Conservation (phyloP, 331 rosid species). For the Acacia concinna region DNA sequence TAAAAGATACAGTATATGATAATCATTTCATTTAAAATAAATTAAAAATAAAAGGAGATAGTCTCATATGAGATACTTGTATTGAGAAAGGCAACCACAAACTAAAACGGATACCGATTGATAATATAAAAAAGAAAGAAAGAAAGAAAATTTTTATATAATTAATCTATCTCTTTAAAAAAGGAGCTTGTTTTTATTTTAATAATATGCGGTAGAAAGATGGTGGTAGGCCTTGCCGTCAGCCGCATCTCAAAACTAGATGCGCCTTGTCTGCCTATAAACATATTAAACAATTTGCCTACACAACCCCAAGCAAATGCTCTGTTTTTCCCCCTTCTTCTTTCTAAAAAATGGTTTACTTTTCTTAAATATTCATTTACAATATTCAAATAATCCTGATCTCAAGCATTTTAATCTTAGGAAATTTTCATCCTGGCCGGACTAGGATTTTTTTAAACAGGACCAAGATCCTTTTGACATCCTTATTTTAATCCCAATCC, state of each 20-base stretch:
- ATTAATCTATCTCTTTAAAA: background rate
- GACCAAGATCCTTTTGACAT: too few species aligned
- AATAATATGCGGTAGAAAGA: background rate
- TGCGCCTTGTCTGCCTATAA: constrained; percentile 66
- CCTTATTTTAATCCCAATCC: too few species aligned
- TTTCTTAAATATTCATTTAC: constrained; percentile 19
- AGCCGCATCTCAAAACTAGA: constrained; percentile 45
- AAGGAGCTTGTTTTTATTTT: background rate
- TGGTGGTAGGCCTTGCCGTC: constrained; percentile 19
- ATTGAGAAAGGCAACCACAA: too few species aligned
- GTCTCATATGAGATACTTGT: too few species aligned
- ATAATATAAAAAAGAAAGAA: too few species aligned
- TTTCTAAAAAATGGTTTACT: background rate
- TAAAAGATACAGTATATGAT: background rate
- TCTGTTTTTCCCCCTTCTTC: too few species aligned
- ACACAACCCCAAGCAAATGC: constrained; percentile 39
- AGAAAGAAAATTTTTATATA: background rate
- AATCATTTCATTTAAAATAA: background rate
- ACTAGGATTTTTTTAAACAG: too few species aligned
- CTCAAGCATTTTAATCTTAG: too few species aligned
- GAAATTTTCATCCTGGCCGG: too few species aligned
- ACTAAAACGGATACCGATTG: too few species aligned
- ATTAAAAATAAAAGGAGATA: too few species aligned
- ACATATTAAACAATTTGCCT: constrained; percentile 57
- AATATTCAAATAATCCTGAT: too few species aligned